Conservation (phyloP, 2,329 filamentous ascomycete genomes). For the Ceratocystis diversiconidia region DNA sequence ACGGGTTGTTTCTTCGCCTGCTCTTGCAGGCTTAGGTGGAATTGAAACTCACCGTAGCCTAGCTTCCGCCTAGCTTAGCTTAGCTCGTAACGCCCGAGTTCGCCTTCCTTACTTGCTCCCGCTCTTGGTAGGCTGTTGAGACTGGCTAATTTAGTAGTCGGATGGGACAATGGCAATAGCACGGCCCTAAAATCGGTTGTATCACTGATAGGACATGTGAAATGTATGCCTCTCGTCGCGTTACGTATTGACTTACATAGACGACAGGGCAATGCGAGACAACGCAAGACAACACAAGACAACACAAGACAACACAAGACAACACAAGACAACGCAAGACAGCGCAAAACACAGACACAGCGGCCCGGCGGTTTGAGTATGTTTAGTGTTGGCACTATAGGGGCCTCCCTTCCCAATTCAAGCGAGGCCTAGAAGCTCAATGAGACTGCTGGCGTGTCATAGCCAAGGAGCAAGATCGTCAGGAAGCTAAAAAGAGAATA, state of each 20-base stretch:
- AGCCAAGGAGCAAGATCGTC: neutral
- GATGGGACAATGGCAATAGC: neutral
- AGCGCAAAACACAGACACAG: no score
- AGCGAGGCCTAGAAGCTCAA: neutral
- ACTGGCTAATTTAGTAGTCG: neutral
- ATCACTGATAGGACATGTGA: neutral
- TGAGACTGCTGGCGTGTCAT: neutral
- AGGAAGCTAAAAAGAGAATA: neutral
- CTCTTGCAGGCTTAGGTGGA: neutral
- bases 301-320: no score
- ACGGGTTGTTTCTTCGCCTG: neutral
- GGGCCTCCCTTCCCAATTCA: no score
- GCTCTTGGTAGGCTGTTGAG: neutral
- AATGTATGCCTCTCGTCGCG: neutral
- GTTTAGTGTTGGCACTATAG: no score
- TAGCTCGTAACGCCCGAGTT: neutral
- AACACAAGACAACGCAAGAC: no score
- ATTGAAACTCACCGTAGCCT: neutral
- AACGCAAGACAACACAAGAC: no score
- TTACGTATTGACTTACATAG: neutral
- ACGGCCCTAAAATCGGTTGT: neutral
- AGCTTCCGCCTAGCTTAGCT: neutral
- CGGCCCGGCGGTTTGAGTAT: no score
- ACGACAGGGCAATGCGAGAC: no score
- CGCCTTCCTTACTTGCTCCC: neutral